Conservation (phyloP, 202 grass and related monocot species). For the Zoysia matrella region DNA sequence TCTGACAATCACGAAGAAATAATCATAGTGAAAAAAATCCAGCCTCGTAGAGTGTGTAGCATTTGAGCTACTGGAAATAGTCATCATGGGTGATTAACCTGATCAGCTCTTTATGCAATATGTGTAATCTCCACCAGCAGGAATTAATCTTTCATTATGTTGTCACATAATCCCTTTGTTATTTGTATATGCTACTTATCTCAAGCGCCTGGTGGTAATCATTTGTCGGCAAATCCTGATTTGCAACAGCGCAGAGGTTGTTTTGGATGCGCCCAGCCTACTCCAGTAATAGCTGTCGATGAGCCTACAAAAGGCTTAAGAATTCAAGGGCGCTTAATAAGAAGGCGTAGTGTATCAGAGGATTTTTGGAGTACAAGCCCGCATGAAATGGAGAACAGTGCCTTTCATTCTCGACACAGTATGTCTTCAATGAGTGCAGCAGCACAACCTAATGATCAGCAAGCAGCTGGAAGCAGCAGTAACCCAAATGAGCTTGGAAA, state of each 20-base stretch:
- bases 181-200: background rate
- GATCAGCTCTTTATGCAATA: no score
- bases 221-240: constrained; percentile 61
- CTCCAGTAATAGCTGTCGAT: constrained; percentile 79
- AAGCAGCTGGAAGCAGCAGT: constrained; percentile 71
- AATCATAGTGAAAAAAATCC: no score
- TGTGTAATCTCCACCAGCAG: constrained; percentile 2
- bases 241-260: constrained; percentile 98
- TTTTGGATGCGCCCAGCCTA: constrained; percentile 71
- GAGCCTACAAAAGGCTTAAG: constrained; percentile 76
- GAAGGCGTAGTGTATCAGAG: constrained; percentile 60
- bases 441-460: constrained; percentile 62
- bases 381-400: constrained; percentile 67
- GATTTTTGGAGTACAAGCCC: constrained; percentile 95
- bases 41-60: no score
- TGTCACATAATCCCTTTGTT: background rate
- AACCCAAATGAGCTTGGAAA: constrained; percentile 84
- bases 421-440: constrained; percentile 70
- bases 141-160: constrained; percentile 17
- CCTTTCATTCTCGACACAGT: constrained; percentile 67
- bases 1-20: background rate
- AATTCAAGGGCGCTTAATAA: constrained; percentile 70
- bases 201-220: constrained; percentile 56
- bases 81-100: no score
- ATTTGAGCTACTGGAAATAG: no score